These are phyloP conservation scores for Didymella pomorum DNA, from an alignment of 2,329 filamentous ascomycete species.

Conservation along the genomic window DNA sequence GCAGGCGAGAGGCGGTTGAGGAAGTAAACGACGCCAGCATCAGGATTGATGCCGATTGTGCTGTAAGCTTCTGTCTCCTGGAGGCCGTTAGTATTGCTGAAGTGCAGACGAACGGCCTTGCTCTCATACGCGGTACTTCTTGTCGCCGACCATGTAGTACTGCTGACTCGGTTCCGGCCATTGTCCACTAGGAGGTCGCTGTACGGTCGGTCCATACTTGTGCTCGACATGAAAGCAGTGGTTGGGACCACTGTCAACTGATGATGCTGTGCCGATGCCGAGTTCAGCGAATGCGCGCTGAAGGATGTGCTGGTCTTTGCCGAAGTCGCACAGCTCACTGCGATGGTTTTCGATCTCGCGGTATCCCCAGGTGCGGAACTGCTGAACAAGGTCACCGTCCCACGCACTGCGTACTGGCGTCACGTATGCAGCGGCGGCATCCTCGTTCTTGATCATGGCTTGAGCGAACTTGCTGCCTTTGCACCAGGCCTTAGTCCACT, in stretches of 20 bases:
- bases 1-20: constrained; percentile 19
- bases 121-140: constrained; percentile 23
- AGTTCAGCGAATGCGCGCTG: constrained; percentile 19
- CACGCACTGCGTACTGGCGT: constrained; percentile 22
- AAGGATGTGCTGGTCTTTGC: constrained; percentile 5
- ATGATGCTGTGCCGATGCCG: constrained; percentile 14
- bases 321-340: constrained; percentile 19
- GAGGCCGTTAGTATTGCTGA: not conserved
- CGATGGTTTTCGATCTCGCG: constrained; percentile 13
- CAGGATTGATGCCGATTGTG: constrained; percentile 23
- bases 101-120: not conserved
- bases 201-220: constrained; percentile 19
- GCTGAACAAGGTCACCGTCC: constrained; percentile 13
- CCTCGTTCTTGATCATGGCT: constrained; percentile 10
- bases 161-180: constrained; percentile 22
- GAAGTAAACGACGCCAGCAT: constrained; percentile 19
- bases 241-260: constrained; percentile 22
- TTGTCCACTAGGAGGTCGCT: constrained; percentile 4
- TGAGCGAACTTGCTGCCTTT: constrained; percentile 17
- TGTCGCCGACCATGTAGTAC: constrained; percentile 24
- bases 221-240: constrained; percentile 25
- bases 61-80: constrained; percentile 25
- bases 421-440: constrained; percentile 10
- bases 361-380: constrained; percentile 24
- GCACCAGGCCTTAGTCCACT: constrained; percentile 17